phyloP scores from a whole-genome alignment of 345 rosid species.

The Rhodamnia argentea region DNA sequence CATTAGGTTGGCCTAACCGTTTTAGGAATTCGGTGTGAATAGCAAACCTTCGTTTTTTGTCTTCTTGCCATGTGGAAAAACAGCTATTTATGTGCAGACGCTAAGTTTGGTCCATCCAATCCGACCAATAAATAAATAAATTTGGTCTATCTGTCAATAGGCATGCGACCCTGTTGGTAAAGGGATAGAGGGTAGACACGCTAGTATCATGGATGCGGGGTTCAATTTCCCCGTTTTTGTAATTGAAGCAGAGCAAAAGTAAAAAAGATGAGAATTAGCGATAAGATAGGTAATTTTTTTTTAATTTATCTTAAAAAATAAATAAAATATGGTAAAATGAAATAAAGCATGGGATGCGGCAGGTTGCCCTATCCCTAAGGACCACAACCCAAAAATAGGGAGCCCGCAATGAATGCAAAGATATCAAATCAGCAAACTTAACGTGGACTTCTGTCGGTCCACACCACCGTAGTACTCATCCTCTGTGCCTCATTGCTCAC shows the following conservation, averaged over 20 bases:
- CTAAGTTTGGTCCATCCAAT: background rate
- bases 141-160: background rate
- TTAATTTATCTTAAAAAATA: background rate
- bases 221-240: too few relatives aligned
- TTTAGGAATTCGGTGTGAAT: background rate
- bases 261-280: too few relatives aligned
- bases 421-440: background rate
- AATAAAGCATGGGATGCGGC: background rate
- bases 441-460: background rate
- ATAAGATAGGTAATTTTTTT: too few relatives aligned
- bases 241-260: too few relatives aligned
- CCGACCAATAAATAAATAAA: background rate
- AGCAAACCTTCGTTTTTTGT: background rate
- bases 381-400: background rate
- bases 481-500: background rate
- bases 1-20: background rate
- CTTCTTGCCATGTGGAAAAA: background rate
- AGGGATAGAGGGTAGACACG: too few relatives aligned
- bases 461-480: background rate
- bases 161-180: too few relatives aligned
- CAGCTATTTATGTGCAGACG: background rate
- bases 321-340: background rate
- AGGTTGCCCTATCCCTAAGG: background rate
- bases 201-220: too few relatives aligned
- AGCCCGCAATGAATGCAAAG: background rate